These are phyloP conservation scores for Cercospora brassicicola DNA, from an alignment of 2,329 filamentous ascomycete genomes.

Conservation along the genomic window DNA sequence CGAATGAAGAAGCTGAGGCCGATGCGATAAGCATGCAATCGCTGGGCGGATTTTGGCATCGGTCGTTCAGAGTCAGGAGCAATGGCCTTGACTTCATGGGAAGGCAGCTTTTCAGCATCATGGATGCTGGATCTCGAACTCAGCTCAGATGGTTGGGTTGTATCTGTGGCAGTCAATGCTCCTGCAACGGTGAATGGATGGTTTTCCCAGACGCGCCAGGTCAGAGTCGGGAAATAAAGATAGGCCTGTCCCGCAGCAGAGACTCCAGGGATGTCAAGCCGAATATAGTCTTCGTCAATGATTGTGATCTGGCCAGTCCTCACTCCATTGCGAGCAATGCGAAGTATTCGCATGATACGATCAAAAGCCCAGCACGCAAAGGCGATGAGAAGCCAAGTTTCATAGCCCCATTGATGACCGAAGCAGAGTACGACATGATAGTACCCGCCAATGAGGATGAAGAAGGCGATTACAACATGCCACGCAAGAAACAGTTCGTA, in stretches of 20 bases:
- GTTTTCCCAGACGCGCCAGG: conserved; percentile 51
- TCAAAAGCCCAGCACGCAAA: conserved; percentile 52
- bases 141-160: not conserved
- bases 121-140: not conserved
- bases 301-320: conserved; percentile 43
- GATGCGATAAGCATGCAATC: not conserved
- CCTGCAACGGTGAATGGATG: conserved; percentile 54
- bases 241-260: conserved; percentile 47
- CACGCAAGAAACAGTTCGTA: conserved; percentile 51
- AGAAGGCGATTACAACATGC: conserved; percentile 47
- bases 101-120: conserved; percentile 4
- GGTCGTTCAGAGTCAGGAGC: not conserved
- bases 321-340: conserved; percentile 44
- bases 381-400: conserved; percentile 50
- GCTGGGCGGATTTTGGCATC: not conserved
- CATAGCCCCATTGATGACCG: conserved; percentile 47
- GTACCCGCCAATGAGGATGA: conserved; percentile 48
- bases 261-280: conserved; percentile 47
- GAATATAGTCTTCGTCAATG: conserved; percentile 38
- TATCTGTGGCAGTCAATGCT: not conserved
- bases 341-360: conserved; percentile 44
- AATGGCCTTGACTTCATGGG: conserved; percentile 2
- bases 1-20: conserved; percentile 43
- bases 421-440: conserved; percentile 46
- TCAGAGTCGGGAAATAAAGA: conserved; percentile 53